Base-by-base conservation (phyloP, 495 filamentous ascomycete genomes). In the Trichoderma asperelloides region DNA sequence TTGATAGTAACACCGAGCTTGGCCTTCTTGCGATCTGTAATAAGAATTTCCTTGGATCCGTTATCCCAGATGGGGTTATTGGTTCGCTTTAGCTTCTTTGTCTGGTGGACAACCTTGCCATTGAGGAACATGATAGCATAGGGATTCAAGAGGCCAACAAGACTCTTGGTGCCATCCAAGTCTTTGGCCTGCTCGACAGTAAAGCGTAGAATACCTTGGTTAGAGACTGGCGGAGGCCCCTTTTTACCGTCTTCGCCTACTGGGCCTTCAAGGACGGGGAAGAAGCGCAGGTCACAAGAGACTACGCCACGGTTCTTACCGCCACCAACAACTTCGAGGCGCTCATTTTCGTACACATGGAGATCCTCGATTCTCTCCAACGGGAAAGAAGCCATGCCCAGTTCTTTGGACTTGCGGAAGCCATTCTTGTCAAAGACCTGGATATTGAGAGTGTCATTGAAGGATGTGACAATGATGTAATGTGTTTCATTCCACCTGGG, bases 401-500 rank as follows among this genome's bases (percentile, higher is more conserved):
- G 87, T 73, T 96, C 91, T 81, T 97, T 97, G 77, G 98, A 92
- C 80, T 98, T 98, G 67, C 95, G 86, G 76, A 87, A 88, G 63
- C 97, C 96, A 69, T 99, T 99, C 84, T 87, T 98, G 77, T 99
- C 95, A 71, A 85, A 97, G 33, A 96, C 74, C 39, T 88, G 84
- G 51, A 98, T 80, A 30, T 92, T 93, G 68, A 99, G 81, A 18
- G 88, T 80, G 72, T 98, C 95, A 62, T 89, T 89, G 69, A 95
- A 88, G 25, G 91, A 96, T 9, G 91, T 94, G 70, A 99, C 84
- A 68, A 98, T 93, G 69, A 97, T 85, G 74, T 96, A 96, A 71
- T 96, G 86, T 0, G 96, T 99, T 75, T 98, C 95, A 72, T 93
- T 92, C 96, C 96, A 99, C 69, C 88, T 85, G 8, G 95, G 95